These are phyloP conservation scores for Acer negundo DNA, from an alignment of 345 rosid species.

Conservation along the genomic window DNA sequence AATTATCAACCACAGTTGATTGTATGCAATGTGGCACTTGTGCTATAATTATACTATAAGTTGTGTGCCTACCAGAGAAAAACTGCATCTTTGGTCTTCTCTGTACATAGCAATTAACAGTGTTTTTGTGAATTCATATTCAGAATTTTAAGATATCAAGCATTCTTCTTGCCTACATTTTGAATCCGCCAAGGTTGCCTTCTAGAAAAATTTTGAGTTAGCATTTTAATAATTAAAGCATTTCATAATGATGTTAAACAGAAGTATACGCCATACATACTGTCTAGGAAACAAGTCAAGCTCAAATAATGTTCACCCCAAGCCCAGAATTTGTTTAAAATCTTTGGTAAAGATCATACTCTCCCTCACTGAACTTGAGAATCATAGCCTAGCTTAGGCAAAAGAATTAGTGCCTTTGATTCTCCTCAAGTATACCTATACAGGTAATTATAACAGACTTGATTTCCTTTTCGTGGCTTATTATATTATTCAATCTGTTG, in stretches of 20 bases:
- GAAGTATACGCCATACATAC: neutral
- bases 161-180: neutral
- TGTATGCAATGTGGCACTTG: too few species aligned
- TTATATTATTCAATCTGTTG: neutral
- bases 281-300: neutral
- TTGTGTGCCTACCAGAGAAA: too few species aligned
- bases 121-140: neutral
- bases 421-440: neutral
- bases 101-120: neutral
- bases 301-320: neutral
- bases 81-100: neutral
- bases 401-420: neutral
- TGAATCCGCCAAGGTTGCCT: neutral
- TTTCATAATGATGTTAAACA: neutral
- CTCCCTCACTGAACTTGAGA: neutral
- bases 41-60: too few species aligned
- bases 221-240: neutral
- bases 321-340: neutral
- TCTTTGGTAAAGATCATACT: neutral
- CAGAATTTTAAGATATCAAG: neutral
- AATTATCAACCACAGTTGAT: too few species aligned
- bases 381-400: neutral
- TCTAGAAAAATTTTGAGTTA: neutral
- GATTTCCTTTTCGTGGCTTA: neutral
- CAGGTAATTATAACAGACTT: constrained; percentile 7